These are phyloP conservation scores for Lentinus brumalis DNA, from an alignment of 768 basidiomycete species.

Conservation along the genomic window DNA sequence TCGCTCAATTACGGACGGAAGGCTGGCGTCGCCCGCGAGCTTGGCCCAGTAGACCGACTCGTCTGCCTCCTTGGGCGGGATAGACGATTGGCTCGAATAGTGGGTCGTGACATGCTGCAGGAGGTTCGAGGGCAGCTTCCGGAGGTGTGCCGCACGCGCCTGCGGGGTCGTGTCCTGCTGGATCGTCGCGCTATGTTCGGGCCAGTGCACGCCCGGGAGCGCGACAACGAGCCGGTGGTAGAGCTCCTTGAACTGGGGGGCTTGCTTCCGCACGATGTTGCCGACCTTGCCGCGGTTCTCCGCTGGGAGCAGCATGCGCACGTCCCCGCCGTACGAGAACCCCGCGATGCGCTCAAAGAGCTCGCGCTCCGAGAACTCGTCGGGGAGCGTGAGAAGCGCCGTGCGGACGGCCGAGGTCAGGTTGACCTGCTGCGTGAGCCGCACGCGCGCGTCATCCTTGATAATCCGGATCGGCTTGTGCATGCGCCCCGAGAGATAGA, in stretches of 20 bases:
- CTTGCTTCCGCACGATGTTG: constrained; percentile 88
- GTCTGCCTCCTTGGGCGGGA: constrained; percentile 54
- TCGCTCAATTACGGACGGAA: constrained; percentile 53
- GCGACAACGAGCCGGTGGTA: constrained; percentile 81
- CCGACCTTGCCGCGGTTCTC: constrained; percentile 95
- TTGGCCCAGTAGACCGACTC: constrained; percentile 76
- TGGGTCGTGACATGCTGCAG: constrained; percentile 54
- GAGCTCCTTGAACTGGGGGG: constrained; percentile 81
- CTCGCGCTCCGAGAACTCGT: constrained; percentile 76
- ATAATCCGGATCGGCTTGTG: constrained; percentile 96
- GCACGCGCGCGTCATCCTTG: constrained; percentile 88
- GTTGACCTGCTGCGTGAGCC: constrained; percentile 92
- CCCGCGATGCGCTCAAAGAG: constrained; percentile 86
- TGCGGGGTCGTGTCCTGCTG: constrained; percentile 75
- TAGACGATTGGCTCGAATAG: constrained; percentile 42
- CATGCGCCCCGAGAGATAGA: constrained; percentile 95
- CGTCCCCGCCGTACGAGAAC: constrained; percentile 87
- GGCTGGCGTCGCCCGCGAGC: constrained; percentile 63
- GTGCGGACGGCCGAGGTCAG: constrained; percentile 86
- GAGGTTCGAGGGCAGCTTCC: constrained; percentile 75
- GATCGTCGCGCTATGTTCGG: constrained; percentile 47
- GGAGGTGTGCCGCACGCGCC: constrained; percentile 71
- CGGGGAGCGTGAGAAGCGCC: constrained; percentile 85
- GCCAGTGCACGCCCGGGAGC: constrained; percentile 82
- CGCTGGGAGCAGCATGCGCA: constrained; percentile 90